phyloP scores from a whole-genome alignment of 345 rosid species.

The Bruguiera sexangula region DNA sequence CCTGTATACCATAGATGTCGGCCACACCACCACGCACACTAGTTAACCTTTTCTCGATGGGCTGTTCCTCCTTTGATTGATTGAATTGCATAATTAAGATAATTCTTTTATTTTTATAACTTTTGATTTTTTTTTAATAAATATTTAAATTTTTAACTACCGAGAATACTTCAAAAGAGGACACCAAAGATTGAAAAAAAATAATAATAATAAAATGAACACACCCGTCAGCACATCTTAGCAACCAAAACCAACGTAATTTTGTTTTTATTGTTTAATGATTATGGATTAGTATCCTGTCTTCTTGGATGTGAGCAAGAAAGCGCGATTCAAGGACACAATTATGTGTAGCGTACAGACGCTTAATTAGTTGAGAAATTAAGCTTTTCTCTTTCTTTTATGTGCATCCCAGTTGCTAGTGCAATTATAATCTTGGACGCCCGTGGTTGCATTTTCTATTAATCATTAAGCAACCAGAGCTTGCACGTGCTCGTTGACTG shows the following conservation, averaged over 20 bases:
- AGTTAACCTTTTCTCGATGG: background rate
- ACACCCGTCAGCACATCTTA: background rate
- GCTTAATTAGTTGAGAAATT: background rate
- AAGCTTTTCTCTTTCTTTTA: background rate
- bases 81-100: background rate
- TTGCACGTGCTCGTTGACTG: conserved; percentile 33
- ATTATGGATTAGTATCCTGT: conserved; percentile 23
- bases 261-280: conserved; percentile 4
- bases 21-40: conserved; percentile 20
- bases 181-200: too few relatives aligned
- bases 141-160: too few relatives aligned
- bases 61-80: conserved; percentile 24
- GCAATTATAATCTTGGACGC: conserved; percentile 13
- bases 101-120: too few relatives aligned
- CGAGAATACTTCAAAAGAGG: too few relatives aligned
- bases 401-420: conserved; percentile 3
- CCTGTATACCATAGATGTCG: conserved; percentile 32
- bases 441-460: background rate
- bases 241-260: conserved; percentile 5
- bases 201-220: too few relatives aligned
- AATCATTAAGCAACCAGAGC: conserved; percentile 19
- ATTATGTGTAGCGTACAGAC: background rate
- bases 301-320: conserved; percentile 25
- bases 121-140: too few relatives aligned
- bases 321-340: conserved; percentile 29